phyloP scores from a whole-genome alignment of 192 early-diverging fungal genomes.

The Backusella australiensis region DNA sequence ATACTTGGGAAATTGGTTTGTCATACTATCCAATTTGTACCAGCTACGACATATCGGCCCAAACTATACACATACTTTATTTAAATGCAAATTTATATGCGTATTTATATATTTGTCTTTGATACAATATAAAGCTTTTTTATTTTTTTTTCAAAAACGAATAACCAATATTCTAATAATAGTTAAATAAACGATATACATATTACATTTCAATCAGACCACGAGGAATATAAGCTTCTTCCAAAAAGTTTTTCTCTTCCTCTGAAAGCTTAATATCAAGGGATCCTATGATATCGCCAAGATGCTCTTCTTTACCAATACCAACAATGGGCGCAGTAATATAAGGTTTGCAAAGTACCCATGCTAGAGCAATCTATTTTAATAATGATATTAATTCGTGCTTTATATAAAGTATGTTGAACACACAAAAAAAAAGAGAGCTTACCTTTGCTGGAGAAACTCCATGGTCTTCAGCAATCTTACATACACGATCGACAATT shows the following conservation, averaged over 20 bases:
- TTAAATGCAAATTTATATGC: too few species aligned
- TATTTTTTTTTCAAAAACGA: neutral
- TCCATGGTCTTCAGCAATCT: conserved; percentile 21
- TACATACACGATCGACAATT: conserved; percentile 26
- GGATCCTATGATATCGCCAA: conserved; percentile 23
- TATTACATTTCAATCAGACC: neutral
- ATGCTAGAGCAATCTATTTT: conserved; percentile 23
- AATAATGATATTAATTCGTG: too few species aligned
- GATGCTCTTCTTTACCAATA: conserved; percentile 19
- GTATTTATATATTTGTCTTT: too few species aligned
- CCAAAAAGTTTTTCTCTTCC: conserved; percentile 23
- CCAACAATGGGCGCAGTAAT: conserved; percentile 27
- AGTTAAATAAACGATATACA: too few species aligned
- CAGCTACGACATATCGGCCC: too few species aligned
- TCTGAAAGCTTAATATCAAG: conserved; percentile 15
- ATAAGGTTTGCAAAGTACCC: conserved; percentile 20
- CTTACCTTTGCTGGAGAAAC: conserved; percentile 21
- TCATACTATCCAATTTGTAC: too few species aligned
- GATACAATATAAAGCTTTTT: too few species aligned
- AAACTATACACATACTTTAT: too few species aligned
- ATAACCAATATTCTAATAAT: neutral
- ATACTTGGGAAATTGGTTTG: too few species aligned
- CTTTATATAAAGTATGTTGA: too few species aligned
- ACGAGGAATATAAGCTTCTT: conserved; percentile 20
- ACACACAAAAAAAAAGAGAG: too few species aligned